A percentile compares a stretch with the other conserved stretches of the same genome.
Evolutionary conservation across 495 filamentous ascomycete species (phyloP).

Genomic region (Aspergillus haitiensis): DNA sequence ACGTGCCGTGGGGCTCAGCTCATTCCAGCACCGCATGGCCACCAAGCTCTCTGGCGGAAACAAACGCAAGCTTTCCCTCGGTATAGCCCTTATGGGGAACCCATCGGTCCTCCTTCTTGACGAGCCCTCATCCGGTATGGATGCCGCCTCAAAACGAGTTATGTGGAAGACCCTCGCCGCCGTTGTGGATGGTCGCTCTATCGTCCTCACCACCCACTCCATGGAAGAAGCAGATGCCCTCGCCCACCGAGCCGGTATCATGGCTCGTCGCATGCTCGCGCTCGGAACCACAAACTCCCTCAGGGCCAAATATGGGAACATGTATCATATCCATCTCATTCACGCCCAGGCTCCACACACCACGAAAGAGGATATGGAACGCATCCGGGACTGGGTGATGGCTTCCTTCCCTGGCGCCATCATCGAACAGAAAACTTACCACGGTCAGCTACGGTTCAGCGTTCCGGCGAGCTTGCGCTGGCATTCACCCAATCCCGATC

Average conservation of each 20-base stretch:
- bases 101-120: conserved; percentile 51
- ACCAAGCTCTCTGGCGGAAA: conserved; percentile 54
- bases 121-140: conserved; percentile 51
- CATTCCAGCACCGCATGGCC: conserved; percentile 42
- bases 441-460: conserved; percentile 78
- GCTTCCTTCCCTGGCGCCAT: conserved; percentile 56
- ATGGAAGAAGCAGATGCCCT: conserved; percentile 52
- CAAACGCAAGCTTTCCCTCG: conserved; percentile 55
- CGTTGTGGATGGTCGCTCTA: conserved; percentile 36
- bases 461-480: no score
- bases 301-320: conserved; percentile 39
- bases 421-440: conserved; percentile 71
- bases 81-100: conserved; percentile 51
- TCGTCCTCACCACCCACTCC: conserved; percentile 46
- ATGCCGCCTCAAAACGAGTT: conserved; percentile 50
- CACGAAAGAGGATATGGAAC: conserved; percentile 60
- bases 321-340: conserved; percentile 58
- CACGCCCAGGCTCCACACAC: conserved; percentile 70
- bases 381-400: conserved; percentile 61
- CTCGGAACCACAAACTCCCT: conserved; percentile 41
- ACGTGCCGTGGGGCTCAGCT: conserved; percentile 42
- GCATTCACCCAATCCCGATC: no score
- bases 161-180: conserved; percentile 50
- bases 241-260: conserved; percentile 43
- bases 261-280: conserved; percentile 46